Evolutionary conservation across 2,329 filamentous ascomycete genomes (phyloP).

Genomic region (Boeremia exigua): DNA sequence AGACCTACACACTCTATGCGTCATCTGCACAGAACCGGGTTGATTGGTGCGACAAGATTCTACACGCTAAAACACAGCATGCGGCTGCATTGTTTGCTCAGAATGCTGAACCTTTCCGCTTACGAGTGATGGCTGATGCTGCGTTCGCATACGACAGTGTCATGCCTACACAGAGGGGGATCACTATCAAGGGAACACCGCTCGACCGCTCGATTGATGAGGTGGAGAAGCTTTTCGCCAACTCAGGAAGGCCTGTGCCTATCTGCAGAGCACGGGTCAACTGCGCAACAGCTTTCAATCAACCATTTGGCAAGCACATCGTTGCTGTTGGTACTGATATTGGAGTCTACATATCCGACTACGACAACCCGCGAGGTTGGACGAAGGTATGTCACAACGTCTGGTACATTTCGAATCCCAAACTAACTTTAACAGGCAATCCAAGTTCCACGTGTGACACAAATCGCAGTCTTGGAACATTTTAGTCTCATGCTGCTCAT

Average conservation of each 20-base stretch:
- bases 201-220: slow-evolving; percentile 89
- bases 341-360: slow-evolving; percentile 88
- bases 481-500: slow-evolving; percentile 93
- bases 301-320: slow-evolving; percentile 81
- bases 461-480: slow-evolving; percentile 93
- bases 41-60: slow-evolving; percentile 93
- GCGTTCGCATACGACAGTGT: slow-evolving; percentile 83
- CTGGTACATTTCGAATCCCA: background rate
- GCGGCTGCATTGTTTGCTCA: slow-evolving; percentile 87
- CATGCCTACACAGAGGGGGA: slow-evolving; percentile 60
- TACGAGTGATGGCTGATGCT: slow-evolving; percentile 89
- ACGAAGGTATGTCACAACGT: slow-evolving; percentile 68
- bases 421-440: slow-evolving; percentile 68
- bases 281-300: slow-evolving; percentile 87
- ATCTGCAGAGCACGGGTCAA: slow-evolving; percentile 89
- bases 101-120: slow-evolving; percentile 92
- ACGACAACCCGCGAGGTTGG: slow-evolving; percentile 90
- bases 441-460: slow-evolving; percentile 77
- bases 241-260: slow-evolving; percentile 71
- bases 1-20: slow-evolving; percentile 90
- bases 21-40: slow-evolving; percentile 74
- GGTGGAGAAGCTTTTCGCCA: slow-evolving; percentile 75
- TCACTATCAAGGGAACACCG: slow-evolving; percentile 88
- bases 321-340: slow-evolving; percentile 95
- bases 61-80: slow-evolving; percentile 92